Percentiles rank a stretch among this genome's conserved stretches.
Evolutionary conservation across 495 filamentous ascomycete species (phyloP).

Genomic region (Trichoderma gamsii): DNA sequence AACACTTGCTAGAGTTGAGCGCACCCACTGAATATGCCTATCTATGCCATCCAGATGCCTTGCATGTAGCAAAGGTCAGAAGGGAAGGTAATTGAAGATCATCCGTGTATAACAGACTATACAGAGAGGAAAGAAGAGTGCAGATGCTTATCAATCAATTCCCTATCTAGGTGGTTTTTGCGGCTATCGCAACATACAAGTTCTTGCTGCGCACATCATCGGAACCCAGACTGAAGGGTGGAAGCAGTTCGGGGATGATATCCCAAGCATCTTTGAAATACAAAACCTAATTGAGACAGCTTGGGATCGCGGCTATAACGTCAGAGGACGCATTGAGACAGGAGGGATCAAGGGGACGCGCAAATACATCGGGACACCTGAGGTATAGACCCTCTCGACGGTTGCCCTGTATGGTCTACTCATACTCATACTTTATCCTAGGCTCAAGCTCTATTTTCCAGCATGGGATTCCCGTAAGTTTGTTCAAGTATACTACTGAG

Average conservation of each 20-base stretch:
- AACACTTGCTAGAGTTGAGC: slow-evolving; percentile 64
- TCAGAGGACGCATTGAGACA: slow-evolving; percentile 67
- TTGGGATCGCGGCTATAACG: slow-evolving; percentile 83
- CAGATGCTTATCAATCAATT: not conserved
- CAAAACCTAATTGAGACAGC: slow-evolving; percentile 87
- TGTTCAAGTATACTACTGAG: not conserved
- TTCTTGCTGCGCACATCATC: slow-evolving; percentile 76
- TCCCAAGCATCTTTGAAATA: slow-evolving; percentile 76
- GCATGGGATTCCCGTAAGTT: slow-evolving; percentile 59
- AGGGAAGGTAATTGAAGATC: slow-evolving; percentile 47
- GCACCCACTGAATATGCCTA: slow-evolving; percentile 60
- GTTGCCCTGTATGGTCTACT: not conserved
- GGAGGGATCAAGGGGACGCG: slow-evolving; percentile 82
- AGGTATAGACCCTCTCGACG: slow-evolving; percentile 47
- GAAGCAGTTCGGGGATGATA: slow-evolving; percentile 50
- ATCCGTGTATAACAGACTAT: not conserved
- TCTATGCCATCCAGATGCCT: slow-evolving; percentile 68
- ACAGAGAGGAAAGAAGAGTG: not conserved
- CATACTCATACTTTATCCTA: slow-evolving; percentile 27
- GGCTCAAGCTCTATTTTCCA: slow-evolving; percentile 75
- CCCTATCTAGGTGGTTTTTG: slow-evolving; percentile 71
- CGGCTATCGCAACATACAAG: slow-evolving; percentile 97
- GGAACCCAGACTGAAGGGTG: slow-evolving; percentile 49
- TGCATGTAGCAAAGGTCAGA: slow-evolving; percentile 75
- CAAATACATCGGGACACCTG: slow-evolving; percentile 93